These are phyloP conservation scores for Parietaria judaica DNA, from an alignment of 306 rosid genomes.

Conservation along the genomic window DNA sequence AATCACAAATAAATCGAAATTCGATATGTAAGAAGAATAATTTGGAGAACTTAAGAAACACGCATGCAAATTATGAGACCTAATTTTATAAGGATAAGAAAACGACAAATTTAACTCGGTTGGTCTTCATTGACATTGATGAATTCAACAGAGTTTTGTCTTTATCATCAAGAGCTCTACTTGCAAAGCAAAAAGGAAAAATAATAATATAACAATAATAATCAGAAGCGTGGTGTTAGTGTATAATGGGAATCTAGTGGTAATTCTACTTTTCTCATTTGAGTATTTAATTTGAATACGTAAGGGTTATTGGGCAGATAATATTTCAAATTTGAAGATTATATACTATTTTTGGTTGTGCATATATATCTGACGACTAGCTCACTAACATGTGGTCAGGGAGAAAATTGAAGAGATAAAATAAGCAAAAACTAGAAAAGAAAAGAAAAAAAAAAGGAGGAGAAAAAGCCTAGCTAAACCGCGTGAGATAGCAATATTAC, in stretches of 20 bases:
- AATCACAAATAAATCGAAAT: no score
- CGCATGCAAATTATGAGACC: not conserved
- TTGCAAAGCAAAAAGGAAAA: no score
- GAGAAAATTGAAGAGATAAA: no score
- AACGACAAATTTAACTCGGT: not conserved
- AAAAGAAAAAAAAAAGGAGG: not conserved
- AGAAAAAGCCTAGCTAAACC: not conserved
- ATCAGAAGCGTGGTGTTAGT: not conserved
- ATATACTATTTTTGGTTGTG: not conserved
- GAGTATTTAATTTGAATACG: conserved; percentile 4
- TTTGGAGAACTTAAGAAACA: not conserved
- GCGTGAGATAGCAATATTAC: not conserved
- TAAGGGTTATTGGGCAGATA: not conserved
- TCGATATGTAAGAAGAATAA: no score
- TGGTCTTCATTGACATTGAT: not conserved
- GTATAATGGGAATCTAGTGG: not conserved
- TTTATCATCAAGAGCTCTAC: not conserved
- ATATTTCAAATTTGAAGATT: conserved; percentile 4
- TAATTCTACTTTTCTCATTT: not conserved
- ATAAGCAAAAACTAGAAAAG: not conserved
- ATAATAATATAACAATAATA: not conserved
- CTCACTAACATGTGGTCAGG: no score
- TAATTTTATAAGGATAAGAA: not conserved
- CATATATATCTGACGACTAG: no score
- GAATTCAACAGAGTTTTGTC: conserved; percentile 10